Evolutionary conservation across 805 yeast species (phyloP).

Genomic region (Schwanniomyces vanrijiae): DNA sequence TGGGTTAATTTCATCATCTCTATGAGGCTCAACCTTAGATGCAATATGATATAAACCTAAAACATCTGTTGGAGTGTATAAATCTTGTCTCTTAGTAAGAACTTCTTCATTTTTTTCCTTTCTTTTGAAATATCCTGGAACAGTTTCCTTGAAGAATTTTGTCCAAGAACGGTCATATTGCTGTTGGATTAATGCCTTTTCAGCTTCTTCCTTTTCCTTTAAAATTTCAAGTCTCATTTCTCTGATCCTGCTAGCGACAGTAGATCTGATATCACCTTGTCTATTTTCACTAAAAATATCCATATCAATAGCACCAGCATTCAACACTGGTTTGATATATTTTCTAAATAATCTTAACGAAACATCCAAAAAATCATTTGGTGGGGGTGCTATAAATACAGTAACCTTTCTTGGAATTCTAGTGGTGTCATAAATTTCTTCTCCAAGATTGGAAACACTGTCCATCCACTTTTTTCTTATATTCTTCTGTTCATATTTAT

Average conservation of each 20-base stretch:
- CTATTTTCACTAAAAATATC: slow-evolving; percentile 73
- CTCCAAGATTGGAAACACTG: slow-evolving; percentile 54
- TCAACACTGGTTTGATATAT: slow-evolving; percentile 81
- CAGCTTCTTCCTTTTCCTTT: slow-evolving; percentile 8
- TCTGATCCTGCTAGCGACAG: slow-evolving; percentile 82
- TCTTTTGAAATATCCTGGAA: slow-evolving; percentile 20
- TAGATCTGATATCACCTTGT: slow-evolving; percentile 84
- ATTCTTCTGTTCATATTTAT: slow-evolving; percentile 67
- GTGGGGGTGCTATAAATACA: slow-evolving; percentile 94
- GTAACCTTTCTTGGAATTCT: slow-evolving; percentile 72
- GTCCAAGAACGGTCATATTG: slow-evolving; percentile 27
- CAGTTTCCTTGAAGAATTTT: slow-evolving; percentile 19
- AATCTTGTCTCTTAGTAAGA: slow-evolving; percentile 28
- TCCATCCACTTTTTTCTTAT: slow-evolving; percentile 66
- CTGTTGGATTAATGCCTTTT: slow-evolving; percentile 4
- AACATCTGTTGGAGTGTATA: slow-evolving; percentile 45
- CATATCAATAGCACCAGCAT: slow-evolving; percentile 81
- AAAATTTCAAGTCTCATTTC: slow-evolving; percentile 50
- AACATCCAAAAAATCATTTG: slow-evolving; percentile 81
- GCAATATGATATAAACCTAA: slow-evolving; percentile 54
- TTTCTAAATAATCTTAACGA: slow-evolving; percentile 72
- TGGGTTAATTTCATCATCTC: slow-evolving; percentile 45
- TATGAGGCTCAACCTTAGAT: slow-evolving; percentile 40
- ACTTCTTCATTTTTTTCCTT: slow-evolving; percentile 27
- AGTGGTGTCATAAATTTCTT: slow-evolving; percentile 42